Evolutionary conservation across 371 early-diverging fungal genomes (phyloP).

Genomic region (Syncephalastrum monosporum): DNA sequence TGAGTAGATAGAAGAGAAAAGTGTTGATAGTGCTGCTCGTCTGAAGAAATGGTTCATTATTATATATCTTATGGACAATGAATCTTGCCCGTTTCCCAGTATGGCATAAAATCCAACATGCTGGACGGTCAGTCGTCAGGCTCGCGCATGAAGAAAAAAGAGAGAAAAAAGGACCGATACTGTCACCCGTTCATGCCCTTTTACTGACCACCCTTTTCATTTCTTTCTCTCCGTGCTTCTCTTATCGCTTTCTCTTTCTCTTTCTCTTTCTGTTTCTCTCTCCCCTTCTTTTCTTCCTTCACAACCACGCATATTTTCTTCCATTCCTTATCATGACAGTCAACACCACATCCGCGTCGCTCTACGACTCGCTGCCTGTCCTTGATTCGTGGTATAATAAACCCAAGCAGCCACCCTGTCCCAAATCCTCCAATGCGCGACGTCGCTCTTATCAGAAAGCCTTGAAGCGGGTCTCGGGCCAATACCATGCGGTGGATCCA

Average conservation of each 20-base stretch:
- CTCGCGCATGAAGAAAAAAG: too few species aligned
- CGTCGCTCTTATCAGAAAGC: neutral
- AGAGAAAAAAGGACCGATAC: too few species aligned
- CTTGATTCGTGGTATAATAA: constrained; percentile 21
- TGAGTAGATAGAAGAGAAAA: too few species aligned
- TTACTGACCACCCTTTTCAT: constrained; percentile 6
- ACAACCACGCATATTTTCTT: neutral
- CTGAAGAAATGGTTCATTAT: too few species aligned
- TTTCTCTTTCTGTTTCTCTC: neutral
- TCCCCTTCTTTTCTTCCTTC: neutral
- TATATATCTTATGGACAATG: too few species aligned
- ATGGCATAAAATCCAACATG: too few species aligned
- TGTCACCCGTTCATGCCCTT: too few species aligned
- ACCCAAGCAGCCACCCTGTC: neutral
- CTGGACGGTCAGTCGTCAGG: too few species aligned
- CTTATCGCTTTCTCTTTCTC: constrained; percentile 1
- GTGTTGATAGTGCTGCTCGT: too few species aligned
- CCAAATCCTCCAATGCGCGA: constrained; percentile 1
- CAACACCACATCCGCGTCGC: constrained; percentile 5
- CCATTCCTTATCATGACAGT: constrained; percentile 1
- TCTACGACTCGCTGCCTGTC: constrained; percentile 17
- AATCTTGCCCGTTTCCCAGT: too few species aligned
- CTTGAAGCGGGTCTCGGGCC: neutral
- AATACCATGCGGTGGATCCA: too few species aligned
- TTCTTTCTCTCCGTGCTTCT: constrained; percentile 5